Evolutionary conservation across 768 basidiomycete genomes (phyloP).

Genomic region (Suillus sp.): DNA sequence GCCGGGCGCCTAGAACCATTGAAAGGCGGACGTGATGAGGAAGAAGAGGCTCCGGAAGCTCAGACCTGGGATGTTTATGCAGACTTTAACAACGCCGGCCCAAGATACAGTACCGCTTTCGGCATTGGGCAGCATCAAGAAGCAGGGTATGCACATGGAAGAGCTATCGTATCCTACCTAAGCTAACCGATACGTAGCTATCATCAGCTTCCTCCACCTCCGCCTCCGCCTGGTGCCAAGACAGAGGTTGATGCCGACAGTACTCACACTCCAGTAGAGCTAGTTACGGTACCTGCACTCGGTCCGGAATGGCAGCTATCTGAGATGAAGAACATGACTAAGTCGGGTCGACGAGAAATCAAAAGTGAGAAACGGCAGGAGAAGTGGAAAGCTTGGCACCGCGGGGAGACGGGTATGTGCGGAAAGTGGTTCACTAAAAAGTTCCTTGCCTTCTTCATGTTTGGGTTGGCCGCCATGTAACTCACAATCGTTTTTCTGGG

Average conservation of each 20-base stretch:
- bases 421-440: slow-evolving; percentile 78
- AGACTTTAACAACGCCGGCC: slow-evolving; percentile 87
- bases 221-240: slow-evolving; percentile 30
- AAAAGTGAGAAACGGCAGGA: slow-evolving; percentile 53
- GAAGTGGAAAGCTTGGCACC: slow-evolving; percentile 75
- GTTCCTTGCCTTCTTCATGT: slow-evolving; percentile 68
- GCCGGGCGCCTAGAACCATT: slow-evolving; percentile 74
- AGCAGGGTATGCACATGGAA: slow-evolving; percentile 45
- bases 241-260: slow-evolving; percentile 40
- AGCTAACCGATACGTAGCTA: slow-evolving; percentile 37
- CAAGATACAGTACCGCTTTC: slow-evolving; percentile 70
- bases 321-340: slow-evolving; percentile 79
- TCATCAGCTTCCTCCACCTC: slow-evolving; percentile 42
- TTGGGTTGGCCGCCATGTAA: slow-evolving; percentile 58
- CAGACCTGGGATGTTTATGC: slow-evolving; percentile 80
- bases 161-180: not conserved
- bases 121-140: slow-evolving; percentile 41
- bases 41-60: slow-evolving; percentile 45
- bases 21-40: slow-evolving; percentile 78
- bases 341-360: slow-evolving; percentile 64
- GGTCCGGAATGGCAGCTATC: slow-evolving; percentile 87
- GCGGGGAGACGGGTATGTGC: slow-evolving; percentile 78
- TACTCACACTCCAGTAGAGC: slow-evolving; percentile 62
- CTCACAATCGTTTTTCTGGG: slow-evolving; percentile 27
- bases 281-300: slow-evolving; percentile 90